phyloP scores from a whole-genome alignment of 768 basidiomycete genomes.

The Trametes punicea region DNA sequence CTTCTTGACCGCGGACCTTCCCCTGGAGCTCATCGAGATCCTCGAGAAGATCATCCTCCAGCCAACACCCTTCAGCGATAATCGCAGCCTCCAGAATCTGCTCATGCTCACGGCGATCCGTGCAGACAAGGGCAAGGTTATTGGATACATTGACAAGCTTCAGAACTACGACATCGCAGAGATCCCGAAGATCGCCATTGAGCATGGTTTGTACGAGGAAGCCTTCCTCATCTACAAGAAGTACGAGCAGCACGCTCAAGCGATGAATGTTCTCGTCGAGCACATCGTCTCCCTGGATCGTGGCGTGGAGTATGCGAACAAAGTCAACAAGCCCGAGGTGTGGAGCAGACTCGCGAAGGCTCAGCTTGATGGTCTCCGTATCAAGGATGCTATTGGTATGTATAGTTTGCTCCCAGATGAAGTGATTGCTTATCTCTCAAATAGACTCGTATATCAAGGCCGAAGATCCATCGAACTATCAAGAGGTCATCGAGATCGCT shows the following conservation, averaged over 20 bases:
- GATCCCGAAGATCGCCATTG: conserved; percentile 95
- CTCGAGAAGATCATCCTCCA: conserved; percentile 99
- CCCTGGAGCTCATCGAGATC: conserved; percentile 94
- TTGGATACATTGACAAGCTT: conserved; percentile 96
- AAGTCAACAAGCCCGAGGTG: conserved; percentile 93
- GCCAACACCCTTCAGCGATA: conserved; percentile 96
- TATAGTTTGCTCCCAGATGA: not conserved
- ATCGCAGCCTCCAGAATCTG: conserved; percentile 94
- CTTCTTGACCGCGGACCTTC: conserved; percentile 95
- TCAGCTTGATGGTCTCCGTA: conserved; percentile 94
- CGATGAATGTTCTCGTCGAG: conserved; percentile 97
- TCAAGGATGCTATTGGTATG: conserved; percentile 95
- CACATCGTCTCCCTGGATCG: conserved; percentile 98
- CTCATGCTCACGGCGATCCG: conserved; percentile 93
- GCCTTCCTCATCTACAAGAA: conserved; percentile 98
- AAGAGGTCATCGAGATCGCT: conserved; percentile 94
- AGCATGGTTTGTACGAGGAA: conserved; percentile 94
- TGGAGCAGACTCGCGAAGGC: conserved; percentile 99
- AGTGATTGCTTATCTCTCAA: not conserved
- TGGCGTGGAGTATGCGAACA: conserved; percentile 92
- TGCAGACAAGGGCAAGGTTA: conserved; percentile 97
- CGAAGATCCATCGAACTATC: conserved; percentile 89
- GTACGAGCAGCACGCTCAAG: conserved; percentile 90
- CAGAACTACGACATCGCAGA: conserved; percentile 93
- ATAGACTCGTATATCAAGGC: conserved; percentile 97